Conservation (phyloP, 495 filamentous ascomycete genomes). For the Aspergillus avenaceus region DNA sequence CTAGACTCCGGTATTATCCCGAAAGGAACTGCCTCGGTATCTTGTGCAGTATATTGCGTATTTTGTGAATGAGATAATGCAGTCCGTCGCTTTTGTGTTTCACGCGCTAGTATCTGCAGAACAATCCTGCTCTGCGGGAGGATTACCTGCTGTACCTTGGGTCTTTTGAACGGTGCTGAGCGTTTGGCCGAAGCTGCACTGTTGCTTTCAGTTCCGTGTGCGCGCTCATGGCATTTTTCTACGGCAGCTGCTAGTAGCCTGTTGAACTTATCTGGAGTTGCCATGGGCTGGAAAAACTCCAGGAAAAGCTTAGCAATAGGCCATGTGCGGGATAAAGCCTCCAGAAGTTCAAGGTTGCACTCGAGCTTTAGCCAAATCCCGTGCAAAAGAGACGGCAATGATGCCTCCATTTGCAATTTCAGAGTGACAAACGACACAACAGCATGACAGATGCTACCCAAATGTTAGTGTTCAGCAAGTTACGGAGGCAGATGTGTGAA, state of each 20-base stretch:
- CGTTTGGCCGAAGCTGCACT: not conserved
- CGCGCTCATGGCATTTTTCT: constrained; percentile 1
- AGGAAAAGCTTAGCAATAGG: constrained; percentile 5
- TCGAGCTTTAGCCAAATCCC: constrained; percentile 5
- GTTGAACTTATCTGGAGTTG: not conserved
- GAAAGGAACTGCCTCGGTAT: not conserved
- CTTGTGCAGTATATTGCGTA: not conserved
- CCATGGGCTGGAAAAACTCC: constrained; percentile 6
- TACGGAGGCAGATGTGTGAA: not conserved
- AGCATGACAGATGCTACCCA: constrained; percentile 7
- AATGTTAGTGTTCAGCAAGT: not conserved
- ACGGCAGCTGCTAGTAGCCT: constrained; percentile 2
- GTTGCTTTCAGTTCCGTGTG: not conserved
- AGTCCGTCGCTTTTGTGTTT: not conserved
- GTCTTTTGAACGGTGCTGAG: not conserved
- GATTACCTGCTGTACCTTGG: constrained; percentile 8
- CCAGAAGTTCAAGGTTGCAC: constrained; percentile 2
- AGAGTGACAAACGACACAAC: constrained; percentile 9
- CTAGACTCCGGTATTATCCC: not conserved
- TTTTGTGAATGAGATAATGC: not conserved
- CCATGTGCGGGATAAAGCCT: constrained; percentile 4
- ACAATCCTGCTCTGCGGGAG: constrained; percentile 10
- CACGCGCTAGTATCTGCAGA: constrained; percentile 6
- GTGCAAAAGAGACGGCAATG: constrained; percentile 7
- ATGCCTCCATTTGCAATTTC: constrained; percentile 1